Evolutionary conservation across 2,329 filamentous ascomycete species (phyloP).

Genomic region (Tolypocladium cylindrosporum): DNA sequence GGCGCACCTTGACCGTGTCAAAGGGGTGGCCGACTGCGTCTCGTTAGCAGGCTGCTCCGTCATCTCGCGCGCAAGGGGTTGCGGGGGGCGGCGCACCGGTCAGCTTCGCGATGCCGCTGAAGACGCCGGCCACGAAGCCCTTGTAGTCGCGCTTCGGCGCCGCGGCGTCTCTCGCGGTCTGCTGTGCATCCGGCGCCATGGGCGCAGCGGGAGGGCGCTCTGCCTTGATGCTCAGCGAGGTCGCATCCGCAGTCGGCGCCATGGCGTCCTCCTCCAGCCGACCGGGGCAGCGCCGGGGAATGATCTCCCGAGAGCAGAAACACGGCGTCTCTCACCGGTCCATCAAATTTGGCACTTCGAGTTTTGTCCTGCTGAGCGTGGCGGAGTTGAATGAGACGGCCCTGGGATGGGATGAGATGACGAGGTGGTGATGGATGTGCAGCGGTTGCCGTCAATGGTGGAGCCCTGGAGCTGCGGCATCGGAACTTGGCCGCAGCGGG

Average conservation of each 20-base stretch:
- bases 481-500: not conserved
- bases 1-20: conserved; percentile 91
- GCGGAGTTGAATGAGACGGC: not conserved
- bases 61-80: not conserved
- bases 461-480: not conserved
- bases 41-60: not conserved
- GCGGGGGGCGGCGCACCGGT: conserved; percentile 46
- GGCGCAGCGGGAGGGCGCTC: not conserved
- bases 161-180: not conserved
- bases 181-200: not conserved
- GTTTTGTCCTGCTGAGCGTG: not conserved
- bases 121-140: conserved; percentile 95
- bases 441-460: not conserved
- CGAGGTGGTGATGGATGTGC: not conserved
- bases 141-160: conserved; percentile 54
- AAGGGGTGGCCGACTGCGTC: conserved; percentile 60
- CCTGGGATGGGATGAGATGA: not conserved
- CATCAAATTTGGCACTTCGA: not conserved
- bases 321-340: not conserved
- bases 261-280: not conserved
- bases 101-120: conserved; percentile 86
- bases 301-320: not conserved
- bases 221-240: not conserved
- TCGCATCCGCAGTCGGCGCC: not conserved
- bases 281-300: not conserved